A percentile compares a stretch with the other conserved stretches of the same genome.
Conservation (phyloP, 2,329 filamentous ascomycete species). For the Penicillium hesseltinei region DNA sequence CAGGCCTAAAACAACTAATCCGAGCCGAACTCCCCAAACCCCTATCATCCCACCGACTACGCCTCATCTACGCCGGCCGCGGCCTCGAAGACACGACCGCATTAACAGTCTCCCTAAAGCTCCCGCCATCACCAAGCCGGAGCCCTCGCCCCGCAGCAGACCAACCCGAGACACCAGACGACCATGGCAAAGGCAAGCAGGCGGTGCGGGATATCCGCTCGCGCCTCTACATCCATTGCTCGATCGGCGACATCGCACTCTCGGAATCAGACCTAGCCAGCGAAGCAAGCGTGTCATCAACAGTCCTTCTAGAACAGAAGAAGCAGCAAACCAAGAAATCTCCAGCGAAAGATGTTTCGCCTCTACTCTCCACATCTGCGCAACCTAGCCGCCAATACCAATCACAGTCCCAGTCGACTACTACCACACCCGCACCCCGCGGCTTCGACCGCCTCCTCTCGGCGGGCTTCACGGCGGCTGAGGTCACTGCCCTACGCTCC, state of each 20-base stretch:
- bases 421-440: constrained; percentile 56
- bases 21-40: constrained; percentile 65
- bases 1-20: constrained; percentile 78
- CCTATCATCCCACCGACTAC: constrained; percentile 68
- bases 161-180: constrained; percentile 9
- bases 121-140: constrained; percentile 56
- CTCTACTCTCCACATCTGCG: constrained; percentile 1
- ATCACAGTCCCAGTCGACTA: constrained; percentile 11
- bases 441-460: constrained; percentile 85
- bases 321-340: constrained; percentile 3
- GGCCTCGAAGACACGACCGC: constrained; percentile 73
- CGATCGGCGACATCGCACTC: constrained; percentile 74
- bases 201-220: constrained; percentile 52
- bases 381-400: background rate
- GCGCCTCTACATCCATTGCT: constrained; percentile 88
- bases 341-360: background rate
- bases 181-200: constrained; percentile 64
- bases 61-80: constrained; percentile 86
- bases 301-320: constrained; percentile 22
- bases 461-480: constrained; percentile 76
- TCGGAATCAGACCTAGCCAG: constrained; percentile 65
- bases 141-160: constrained; percentile 29
- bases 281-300: constrained; percentile 54
- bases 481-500: constrained; percentile 79
- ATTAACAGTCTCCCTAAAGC: constrained; percentile 65